A percentile compares a stretch with the other conserved stretches of the same genome.
Evolutionary conservation across 768 basidiomycete species (phyloP).

Genomic region (Mycena filopes): DNA sequence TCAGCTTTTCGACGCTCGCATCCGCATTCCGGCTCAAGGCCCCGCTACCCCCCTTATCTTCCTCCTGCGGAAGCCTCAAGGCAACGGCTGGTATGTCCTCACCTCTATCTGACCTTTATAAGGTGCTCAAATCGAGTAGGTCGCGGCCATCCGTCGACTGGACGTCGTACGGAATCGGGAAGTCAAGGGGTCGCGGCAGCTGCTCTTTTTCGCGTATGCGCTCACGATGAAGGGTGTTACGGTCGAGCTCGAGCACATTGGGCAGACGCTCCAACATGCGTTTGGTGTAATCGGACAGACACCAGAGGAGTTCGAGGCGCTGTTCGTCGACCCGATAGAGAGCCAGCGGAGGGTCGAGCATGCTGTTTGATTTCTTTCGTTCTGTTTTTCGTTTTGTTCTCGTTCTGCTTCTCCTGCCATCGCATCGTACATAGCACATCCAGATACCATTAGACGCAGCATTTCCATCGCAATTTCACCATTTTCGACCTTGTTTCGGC

Average conservation of each 20-base stretch:
- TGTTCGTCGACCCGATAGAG: constrained; percentile 62
- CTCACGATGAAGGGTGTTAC: constrained; percentile 96
- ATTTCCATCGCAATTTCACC: not conserved
- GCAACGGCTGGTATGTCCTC: constrained; percentile 71
- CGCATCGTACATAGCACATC: constrained; percentile 9
- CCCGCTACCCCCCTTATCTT: constrained; percentile 94
- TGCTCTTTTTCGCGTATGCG: constrained; percentile 95
- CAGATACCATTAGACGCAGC: not conserved
- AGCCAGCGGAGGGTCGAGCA: constrained; percentile 36
- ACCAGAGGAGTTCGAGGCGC: constrained; percentile 81
- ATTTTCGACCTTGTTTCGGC: constrained; percentile 3
- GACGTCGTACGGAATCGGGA: constrained; percentile 91
- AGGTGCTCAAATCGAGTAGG: constrained; percentile 50
- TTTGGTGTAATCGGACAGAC: constrained; percentile 94
- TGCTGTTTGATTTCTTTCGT: constrained; percentile 33
- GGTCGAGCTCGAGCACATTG: constrained; percentile 85
- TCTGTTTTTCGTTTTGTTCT: not conserved
- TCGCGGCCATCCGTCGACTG: constrained; percentile 82
- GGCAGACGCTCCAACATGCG: constrained; percentile 82
- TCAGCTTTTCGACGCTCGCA: constrained; percentile 85
- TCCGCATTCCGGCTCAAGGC: constrained; percentile 87
- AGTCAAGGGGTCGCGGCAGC: constrained; percentile 82
- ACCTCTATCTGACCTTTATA: not conserved
- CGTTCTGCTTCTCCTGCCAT: too few relatives aligned
- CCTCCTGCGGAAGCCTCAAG: constrained; percentile 92